Evolutionary conservation across 2,329 filamentous ascomycete genomes (phyloP), one percentile per base, ranked within the genome.

Genomic region (Cladosporium oxysporum): DNA sequence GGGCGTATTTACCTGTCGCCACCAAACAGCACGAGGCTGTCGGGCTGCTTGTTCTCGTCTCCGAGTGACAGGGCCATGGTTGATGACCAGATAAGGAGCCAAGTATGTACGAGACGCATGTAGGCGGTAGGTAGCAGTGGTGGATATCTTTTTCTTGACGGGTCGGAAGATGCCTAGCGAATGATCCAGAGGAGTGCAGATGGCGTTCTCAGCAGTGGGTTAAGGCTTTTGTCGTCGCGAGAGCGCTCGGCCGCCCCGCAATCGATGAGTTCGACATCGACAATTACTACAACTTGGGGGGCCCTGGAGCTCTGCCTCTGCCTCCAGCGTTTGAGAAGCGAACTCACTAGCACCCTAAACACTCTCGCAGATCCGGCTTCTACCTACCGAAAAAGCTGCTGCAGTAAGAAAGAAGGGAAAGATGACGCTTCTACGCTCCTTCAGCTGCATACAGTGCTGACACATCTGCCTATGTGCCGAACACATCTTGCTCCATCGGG

Each of bases 21-120:
- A 47, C 76, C 76, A 66, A 78, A 78, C 6, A 78, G 71, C 57
- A 69, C 66, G 41, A 69, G 28, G 33, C 35, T 37, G n/a, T 23
- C 37, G 31, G 64, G 67, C 59, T 68, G 66, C 52, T 69, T 63
- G 41, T 67, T 63, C 29, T 64, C 62, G 62, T 65, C 50, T 55
- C 50, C 50, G 31, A 29, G 14, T 14, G 50, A 35, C 16, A 57
- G 35, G 23, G 61, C 33, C 61, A 63, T 63, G 61, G 10, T 28
- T 50, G 47, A 21, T 47, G 41, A 33, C 57, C 33, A 63, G 61
- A 63, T 57, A 57, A 47, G 49, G 50, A 44, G 58, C 47, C 52
- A 18, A 41, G 18, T 16, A 28, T 18, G 10, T 21, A 14, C n/a
- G 31, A 28, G 16, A 11, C 8, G 37, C 37, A 31, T 26, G 33